Conservation (phyloP, 2,329 filamentous ascomycete species). For the Tolypocladium guangdongense region DNA sequence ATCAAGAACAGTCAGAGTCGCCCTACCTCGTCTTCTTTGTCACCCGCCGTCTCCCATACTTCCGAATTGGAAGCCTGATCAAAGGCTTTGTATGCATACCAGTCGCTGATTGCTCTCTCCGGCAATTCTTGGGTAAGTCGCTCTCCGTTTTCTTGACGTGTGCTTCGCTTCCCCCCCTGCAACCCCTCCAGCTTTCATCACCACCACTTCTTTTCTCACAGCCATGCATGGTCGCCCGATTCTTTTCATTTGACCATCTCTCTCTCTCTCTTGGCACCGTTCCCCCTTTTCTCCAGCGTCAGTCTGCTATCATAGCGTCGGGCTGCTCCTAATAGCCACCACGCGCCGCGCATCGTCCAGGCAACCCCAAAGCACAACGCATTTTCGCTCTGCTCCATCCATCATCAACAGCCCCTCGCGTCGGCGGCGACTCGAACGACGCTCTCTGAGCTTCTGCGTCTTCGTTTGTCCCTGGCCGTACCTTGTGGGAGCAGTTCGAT, state of each 20-base stretch:
- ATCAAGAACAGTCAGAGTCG: slow-evolving; percentile 3
- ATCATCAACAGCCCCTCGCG: neutral
- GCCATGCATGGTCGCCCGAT: neutral
- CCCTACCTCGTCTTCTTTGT: slow-evolving; percentile 4
- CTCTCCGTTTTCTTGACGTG: slow-evolving; percentile 5
- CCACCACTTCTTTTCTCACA: slow-evolving; percentile 1
- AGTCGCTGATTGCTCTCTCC: slow-evolving; percentile 21
- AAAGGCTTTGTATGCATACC: slow-evolving; percentile 28
- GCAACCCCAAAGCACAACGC: neutral
- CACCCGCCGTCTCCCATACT: slow-evolving; percentile 3
- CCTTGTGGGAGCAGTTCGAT: slow-evolving; percentile 2
- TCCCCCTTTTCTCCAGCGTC: neutral
- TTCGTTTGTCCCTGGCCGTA: neutral
- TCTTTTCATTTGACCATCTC: neutral
- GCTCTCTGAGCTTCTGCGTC: neutral
- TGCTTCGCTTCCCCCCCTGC: slow-evolving; percentile 1
- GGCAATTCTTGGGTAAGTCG: slow-evolving; percentile 19
- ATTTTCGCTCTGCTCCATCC: neutral
- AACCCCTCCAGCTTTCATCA: neutral
- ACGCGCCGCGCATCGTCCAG: neutral
- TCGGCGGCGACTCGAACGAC: neutral
- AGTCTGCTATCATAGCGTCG: neutral
- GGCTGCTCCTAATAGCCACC: neutral
- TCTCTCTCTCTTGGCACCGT: neutral
- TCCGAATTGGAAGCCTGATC: slow-evolving; percentile 11